Base-by-base conservation (phyloP, 192 early-diverging fungal genomes). In the Lobosporangium transversale region DNA sequence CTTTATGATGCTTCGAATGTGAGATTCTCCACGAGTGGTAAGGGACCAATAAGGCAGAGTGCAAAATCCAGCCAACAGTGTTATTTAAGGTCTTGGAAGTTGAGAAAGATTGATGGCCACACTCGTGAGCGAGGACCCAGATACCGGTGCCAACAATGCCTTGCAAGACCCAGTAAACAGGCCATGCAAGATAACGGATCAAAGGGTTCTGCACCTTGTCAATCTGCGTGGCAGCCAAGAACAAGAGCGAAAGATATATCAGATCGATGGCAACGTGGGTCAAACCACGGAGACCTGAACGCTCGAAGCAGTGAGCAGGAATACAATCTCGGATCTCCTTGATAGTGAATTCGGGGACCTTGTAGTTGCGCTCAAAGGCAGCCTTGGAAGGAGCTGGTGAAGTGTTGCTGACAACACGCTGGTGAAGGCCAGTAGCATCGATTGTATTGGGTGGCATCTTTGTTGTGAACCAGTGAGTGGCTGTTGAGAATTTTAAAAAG, bases 1-100 rank as follows among this genome's bases (percentile, higher is more conserved):
- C 87, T 60, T 97, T 96, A 85, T 98, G 97, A 86, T 98, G 97
- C 76, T 87, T 89, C 35, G 90, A 93, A 80, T 98, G 96, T 27
- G 92, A 88, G 82, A 90, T 89, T 75, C 91, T 90, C 96, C 96
- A 98, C 30, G 96, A 92, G 81, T 91, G 93, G 83, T 88, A 98
- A 18, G 97, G 97, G 31, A 98, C 97, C 50, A 98, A 84, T 21
- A 97, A 84, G 53, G 89, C 83, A 36, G 93, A 87, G 88, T 98
- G 97, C 61, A 98, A 81, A 32, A 98, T 81, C 82, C 84, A 95
- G 0, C 97, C 97, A 48, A 94, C 94, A 26, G 86, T 73, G 78
- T 97, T 91, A 84, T 97, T 95, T 75, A 97, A 79, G n/a, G 87
- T 83, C 54, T 87, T 87, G 83, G 90, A 89, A 35, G 90, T 83